These are phyloP conservation scores for Anthracocystis walkeri DNA, from an alignment of 1,284 basidiomycete species.

Conservation along the genomic window DNA sequence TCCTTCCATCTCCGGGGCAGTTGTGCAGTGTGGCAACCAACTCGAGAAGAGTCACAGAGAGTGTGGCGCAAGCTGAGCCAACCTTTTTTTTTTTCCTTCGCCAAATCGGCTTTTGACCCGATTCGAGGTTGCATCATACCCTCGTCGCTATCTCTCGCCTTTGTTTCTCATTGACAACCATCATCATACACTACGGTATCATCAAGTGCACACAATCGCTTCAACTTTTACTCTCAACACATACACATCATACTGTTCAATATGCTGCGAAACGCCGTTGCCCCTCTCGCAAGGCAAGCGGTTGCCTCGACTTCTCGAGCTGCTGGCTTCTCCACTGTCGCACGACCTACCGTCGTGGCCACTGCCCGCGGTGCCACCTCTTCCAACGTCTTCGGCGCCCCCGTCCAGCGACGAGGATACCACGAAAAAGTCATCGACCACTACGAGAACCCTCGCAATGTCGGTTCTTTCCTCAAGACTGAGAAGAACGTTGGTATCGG, in stretches of 20 bases:
- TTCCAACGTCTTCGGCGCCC: conserved; percentile 27
- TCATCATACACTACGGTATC: background rate
- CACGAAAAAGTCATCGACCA: conserved; percentile 70
- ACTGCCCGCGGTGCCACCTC: conserved; percentile 21
- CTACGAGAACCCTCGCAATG: conserved; percentile 69
- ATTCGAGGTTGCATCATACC: conserved; percentile 1
- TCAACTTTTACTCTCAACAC: background rate
- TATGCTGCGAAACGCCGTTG: conserved; percentile 49
- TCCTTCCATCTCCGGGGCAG: no score
- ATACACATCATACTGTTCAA: conserved; percentile 1
- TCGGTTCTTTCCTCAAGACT: conserved; percentile 92
- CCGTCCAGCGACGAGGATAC: conserved; percentile 56
- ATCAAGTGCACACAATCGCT: background rate
- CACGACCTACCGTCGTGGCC: conserved; percentile 41
- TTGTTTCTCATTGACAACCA: background rate
- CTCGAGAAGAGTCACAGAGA: no score
- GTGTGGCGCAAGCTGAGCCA: no score
- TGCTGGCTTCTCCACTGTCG: conserved; percentile 40
- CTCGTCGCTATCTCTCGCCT: background rate
- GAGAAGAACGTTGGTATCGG: conserved; percentile 94
- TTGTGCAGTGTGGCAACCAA: no score
- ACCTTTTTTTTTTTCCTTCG: background rate
- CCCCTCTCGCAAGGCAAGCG: conserved; percentile 42
- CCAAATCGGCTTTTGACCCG: background rate
- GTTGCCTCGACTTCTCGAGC: conserved; percentile 39